Base-by-base conservation (phyloP, 805 yeast genomes). In the Lipomyces sp. region DNA sequence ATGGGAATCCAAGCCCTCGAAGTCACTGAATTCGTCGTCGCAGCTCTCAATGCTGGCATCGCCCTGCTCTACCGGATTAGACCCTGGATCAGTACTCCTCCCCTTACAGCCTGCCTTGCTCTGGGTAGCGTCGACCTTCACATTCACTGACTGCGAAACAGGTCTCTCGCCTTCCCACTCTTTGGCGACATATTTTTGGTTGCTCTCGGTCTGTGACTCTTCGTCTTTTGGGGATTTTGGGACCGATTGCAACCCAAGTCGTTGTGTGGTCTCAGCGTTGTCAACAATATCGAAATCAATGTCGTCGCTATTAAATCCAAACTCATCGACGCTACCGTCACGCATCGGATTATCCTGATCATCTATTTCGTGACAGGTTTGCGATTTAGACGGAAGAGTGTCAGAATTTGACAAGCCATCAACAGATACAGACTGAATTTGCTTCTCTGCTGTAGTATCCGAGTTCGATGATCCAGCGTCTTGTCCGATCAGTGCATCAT, bases 241-340 rank as follows among this genome's bases (percentile, higher is more conserved):
- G 24, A 37, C 42, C 42, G 10, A 13, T 42, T 6, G 48, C 48
- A 15, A 24, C 15, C 48, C 11, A 13, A 42, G 18, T 10, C 15
- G 15, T 42, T 42, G 48, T n/a, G 48, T n/a, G n/a, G 24, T 42
- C 48, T n/a, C 48, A 10, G 15, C 48, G 24, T 42, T 42, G 48
- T 59, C 66, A n/a, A 53, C 18, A 15, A 53, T 32, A 39, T 63
- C 59, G 30, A 63, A 48, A 37, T 63, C 63, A 32, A 59, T 53
- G 39, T 59, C 63, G 57, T 63, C 66, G 13, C 42, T 50, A 15
- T 63, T 58, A n/a, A 53, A 34, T 6, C 30, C 42, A 15, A 62
- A 33, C 11, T 62, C 60, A 33, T 62, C 65, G 24, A 42, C 48
- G n/a, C 24, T n/a, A 24, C 48, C 48, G 48, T 42, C 48, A 42